Percentiles rank a stretch among this genome's conserved stretches.
phyloP scores from a whole-genome alignment of 495 filamentous ascomycete species.

The Saxispiralis lemnorum region DNA sequence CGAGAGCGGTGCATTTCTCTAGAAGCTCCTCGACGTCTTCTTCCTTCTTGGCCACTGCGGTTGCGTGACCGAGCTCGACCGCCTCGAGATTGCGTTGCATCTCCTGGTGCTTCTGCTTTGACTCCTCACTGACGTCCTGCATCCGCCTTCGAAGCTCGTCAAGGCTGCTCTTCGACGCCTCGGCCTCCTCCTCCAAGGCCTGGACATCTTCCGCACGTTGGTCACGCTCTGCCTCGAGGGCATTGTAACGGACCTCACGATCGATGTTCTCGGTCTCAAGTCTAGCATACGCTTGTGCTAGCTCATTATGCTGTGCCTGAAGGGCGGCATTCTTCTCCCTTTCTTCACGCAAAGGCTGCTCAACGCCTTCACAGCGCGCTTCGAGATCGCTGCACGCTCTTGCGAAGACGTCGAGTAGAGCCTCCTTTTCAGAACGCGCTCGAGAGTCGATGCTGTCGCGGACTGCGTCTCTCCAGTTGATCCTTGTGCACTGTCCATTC shows the following conservation, averaged over 20 bases:
- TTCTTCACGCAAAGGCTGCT: conserved; percentile 31
- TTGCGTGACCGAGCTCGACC: conserved; percentile 6
- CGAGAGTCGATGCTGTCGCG: not conserved
- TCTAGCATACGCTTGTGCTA: conserved; percentile 4
- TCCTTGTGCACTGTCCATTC: not conserved
- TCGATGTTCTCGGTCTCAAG: conserved; percentile 14
- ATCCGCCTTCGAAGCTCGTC: conserved; percentile 8
- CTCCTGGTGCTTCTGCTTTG: not conserved
- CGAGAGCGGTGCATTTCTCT: not conserved
- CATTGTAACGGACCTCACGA: conserved; percentile 7
- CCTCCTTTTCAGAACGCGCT: not conserved
- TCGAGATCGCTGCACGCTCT: conserved; percentile 7
- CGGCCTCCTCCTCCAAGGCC: not conserved
- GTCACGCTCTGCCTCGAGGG: conserved; percentile 15
- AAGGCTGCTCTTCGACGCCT: conserved; percentile 2
- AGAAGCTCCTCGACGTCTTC: conserved; percentile 27
- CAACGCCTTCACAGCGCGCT: conserved; percentile 21
- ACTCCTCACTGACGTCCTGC: conserved; percentile 3
- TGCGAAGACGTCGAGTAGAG: conserved; percentile 1
- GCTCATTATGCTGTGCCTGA: conserved; percentile 11
- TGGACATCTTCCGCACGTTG: conserved; percentile 9
- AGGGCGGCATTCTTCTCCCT: conserved; percentile 26
- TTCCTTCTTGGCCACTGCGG: conserved; percentile 12
- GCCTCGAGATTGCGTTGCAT: conserved; percentile 3
- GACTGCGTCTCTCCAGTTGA: conserved; percentile 4